Evolutionary conservation across 2,329 filamentous ascomycete genomes (phyloP).

Genomic region (Neoarthrinium moseri): DNA sequence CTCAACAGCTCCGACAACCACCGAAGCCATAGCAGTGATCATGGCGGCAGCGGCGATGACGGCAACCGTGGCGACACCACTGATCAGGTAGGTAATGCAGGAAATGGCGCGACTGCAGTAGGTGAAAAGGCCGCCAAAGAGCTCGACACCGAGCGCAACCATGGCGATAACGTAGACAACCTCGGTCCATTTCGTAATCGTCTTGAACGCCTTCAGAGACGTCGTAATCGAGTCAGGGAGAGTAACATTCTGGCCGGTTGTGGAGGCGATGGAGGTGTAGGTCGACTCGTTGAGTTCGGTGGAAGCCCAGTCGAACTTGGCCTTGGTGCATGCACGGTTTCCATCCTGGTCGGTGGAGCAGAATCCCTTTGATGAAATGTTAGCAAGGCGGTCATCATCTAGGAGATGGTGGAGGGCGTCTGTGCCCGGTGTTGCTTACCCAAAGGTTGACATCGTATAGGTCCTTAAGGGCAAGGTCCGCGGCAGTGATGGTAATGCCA

Average conservation of each 20-base stretch:
- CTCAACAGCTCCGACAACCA: conserved; percentile 69
- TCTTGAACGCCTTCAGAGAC: conserved; percentile 71
- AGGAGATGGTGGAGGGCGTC: no score
- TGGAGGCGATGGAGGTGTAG: conserved; percentile 52
- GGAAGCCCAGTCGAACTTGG: conserved; percentile 75
- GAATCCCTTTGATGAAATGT: conserved; percentile 54
- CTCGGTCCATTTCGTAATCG: conserved; percentile 78
- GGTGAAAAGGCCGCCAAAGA: conserved; percentile 77
- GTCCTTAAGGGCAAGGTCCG: conserved; percentile 64
- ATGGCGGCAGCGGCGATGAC: conserved; percentile 66
- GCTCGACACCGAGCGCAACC: conserved; percentile 65
- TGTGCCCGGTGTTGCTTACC: conserved; percentile 28
- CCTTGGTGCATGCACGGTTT: conserved; percentile 65
- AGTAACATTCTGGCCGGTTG: conserved; percentile 53
- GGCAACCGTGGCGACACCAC: conserved; percentile 56
- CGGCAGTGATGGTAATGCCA: conserved; percentile 53
- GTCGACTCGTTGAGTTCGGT: conserved; percentile 66
- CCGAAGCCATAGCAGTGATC: conserved; percentile 70
- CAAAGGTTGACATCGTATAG: conserved; percentile 81
- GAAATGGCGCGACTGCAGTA: conserved; percentile 81
- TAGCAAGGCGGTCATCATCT: background rate
- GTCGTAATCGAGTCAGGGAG: conserved; percentile 67
- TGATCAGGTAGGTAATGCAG: conserved; percentile 77
- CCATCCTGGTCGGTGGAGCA: conserved; percentile 63
- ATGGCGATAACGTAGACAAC: conserved; percentile 76